Evolutionary conservation across 371 early-diverging fungal species (phyloP), one percentile per base, ranked within the genome.

Genomic region (Chytridiales sp.): DNA sequence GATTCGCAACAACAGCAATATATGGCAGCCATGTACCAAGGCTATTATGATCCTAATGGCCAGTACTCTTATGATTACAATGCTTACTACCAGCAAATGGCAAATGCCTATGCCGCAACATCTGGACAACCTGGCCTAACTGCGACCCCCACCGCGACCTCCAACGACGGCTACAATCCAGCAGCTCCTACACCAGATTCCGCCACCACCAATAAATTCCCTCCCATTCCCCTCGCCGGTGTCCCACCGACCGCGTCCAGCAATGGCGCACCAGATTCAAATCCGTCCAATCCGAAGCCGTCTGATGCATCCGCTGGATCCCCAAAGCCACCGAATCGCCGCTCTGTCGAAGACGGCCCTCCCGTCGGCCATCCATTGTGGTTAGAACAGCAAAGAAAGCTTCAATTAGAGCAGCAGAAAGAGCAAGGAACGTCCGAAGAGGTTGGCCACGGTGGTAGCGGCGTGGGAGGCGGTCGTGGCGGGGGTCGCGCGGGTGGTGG

Each of bases 281-380:
- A 46, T 22, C n/a, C 22, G 15, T 13, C 15, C 30, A 22, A 42
- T 24, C 43, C 21, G 11, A 48, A 47, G 13, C 58, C 58, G 6
- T 2, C 46, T 4, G 30, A 22, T 50, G 21, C 17, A 11, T 19
- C 35, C 27, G 24, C 39, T 19, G 26, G 11, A n/a, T 29, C 21
- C n/a, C 39, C 19, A 41, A n/a, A 19, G 11, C n/a, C 36, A 22
- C 55, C 9, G 22, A 47, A 39, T 59, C 26, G 26, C 34, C 40
- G 26, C 40, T 39, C 34, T 22, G 19, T 29, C 11, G 30, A 19
- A 8, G 30, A 31, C 48, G 66, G 66, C 5, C 66, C 66, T 0
- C 66, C 66, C 48, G 55, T 60, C 21, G 66, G 66, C 9, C 66
- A 65, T 41, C 66, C 66, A 24, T 41, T 65, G 13, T 65, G 66